Conservation (phyloP, 768 basidiomycete species). For the Mycena venus region DNA sequence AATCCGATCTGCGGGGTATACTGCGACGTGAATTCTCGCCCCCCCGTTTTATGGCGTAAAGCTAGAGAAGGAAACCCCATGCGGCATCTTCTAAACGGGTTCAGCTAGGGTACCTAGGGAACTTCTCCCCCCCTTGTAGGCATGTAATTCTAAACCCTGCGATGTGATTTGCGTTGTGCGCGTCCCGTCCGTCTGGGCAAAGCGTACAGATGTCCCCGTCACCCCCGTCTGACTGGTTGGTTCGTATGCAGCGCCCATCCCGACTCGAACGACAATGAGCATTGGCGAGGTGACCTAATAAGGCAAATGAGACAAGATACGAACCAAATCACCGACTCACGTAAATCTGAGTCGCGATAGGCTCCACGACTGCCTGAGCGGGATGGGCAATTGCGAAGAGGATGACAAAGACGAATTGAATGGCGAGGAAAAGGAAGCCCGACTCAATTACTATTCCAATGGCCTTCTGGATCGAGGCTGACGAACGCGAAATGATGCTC, state of each 20-base stretch:
- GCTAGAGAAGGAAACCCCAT: no score
- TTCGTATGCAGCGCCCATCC: constrained; percentile 20
- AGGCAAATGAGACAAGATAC: not conserved
- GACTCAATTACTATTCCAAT: constrained; percentile 54
- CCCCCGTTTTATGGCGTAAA: no score
- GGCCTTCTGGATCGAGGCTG: constrained; percentile 35
- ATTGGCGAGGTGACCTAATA: constrained; percentile 27
- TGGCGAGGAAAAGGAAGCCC: constrained; percentile 52
- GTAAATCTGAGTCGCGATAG: constrained; percentile 54
- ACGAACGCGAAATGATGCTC: constrained; percentile 4
- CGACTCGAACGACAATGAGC: constrained; percentile 29
- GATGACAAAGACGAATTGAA: constrained; percentile 54
- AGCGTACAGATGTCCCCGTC: not conserved
- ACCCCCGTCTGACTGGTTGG: not conserved
- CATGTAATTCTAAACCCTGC: not conserved
- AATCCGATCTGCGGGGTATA: no score
- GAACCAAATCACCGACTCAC: constrained; percentile 34
- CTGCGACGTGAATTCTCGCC: no score
- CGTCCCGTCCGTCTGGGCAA: not conserved
- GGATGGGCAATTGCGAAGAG: constrained; percentile 48
- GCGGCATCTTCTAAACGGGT: no score
- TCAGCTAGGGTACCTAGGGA: not conserved
- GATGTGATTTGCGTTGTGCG: constrained; percentile 1
- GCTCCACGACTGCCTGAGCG: constrained; percentile 50
- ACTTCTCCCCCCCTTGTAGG: not conserved